Conservation (phyloP, 2,329 filamentous ascomycete species). For the Teratosphaeria gauchensis region DNA sequence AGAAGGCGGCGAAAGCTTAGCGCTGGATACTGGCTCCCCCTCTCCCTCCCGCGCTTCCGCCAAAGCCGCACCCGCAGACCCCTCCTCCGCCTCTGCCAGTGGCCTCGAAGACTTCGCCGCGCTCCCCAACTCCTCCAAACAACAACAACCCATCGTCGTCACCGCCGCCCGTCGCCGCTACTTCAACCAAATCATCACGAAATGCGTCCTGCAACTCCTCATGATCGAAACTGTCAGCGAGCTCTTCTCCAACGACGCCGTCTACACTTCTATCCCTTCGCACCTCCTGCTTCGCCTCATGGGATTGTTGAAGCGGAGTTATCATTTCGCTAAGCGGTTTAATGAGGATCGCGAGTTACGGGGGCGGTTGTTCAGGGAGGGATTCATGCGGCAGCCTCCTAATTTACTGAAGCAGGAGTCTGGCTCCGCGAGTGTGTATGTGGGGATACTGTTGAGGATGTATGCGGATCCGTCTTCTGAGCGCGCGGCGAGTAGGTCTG, state of each 20-base stretch:
- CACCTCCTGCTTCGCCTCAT: conserved; percentile 83
- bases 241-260: conserved; percentile 92
- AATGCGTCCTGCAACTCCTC: conserved; percentile 90
- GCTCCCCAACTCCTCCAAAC: conserved; percentile 44
- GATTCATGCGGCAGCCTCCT: conserved; percentile 98
- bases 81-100: conserved; percentile 10
- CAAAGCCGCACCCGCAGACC: neutral
- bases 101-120: conserved; percentile 82
- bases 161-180: conserved; percentile 87
- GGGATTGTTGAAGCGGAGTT: conserved; percentile 88
- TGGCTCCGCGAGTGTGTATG: conserved; percentile 86
- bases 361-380: conserved; percentile 89
- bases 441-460: conserved; percentile 93
- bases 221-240: conserved; percentile 99
- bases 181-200: conserved; percentile 99
- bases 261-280: conserved; percentile 88
- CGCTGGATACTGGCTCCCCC: neutral
- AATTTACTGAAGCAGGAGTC: conserved; percentile 96
- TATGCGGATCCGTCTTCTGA: conserved; percentile 83
- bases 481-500: conserved; percentile 64
- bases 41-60: conserved; percentile 4
- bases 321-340: conserved; percentile 93
- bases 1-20: conserved; percentile 6
- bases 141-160: conserved; percentile 84
- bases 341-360: conserved; percentile 95